Evolutionary conservation across 1,284 basidiomycete genomes (phyloP).

Genomic region (Prillingera fragicola): DNA sequence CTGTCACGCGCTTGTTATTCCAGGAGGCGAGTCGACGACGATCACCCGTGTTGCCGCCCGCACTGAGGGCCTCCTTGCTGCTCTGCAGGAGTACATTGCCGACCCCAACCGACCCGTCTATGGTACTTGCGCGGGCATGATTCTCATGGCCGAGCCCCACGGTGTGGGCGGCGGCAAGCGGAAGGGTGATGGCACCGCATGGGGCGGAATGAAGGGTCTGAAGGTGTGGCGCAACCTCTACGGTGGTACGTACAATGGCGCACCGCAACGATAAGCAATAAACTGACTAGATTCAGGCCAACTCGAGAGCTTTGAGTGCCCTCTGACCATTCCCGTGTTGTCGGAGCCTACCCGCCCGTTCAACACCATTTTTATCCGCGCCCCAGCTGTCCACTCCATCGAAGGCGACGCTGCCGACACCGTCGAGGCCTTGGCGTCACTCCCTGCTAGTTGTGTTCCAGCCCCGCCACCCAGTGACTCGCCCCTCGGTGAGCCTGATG

Average conservation of each 20-base stretch:
- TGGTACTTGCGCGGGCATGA: slow-evolving; percentile 97
- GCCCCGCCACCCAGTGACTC: slow-evolving; percentile 37
- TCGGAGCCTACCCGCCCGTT: slow-evolving; percentile 62
- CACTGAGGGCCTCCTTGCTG: slow-evolving; percentile 71
- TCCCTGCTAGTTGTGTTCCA: slow-evolving; percentile 60
- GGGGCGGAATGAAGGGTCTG: slow-evolving; percentile 70
- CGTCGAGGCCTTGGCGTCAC: slow-evolving; percentile 55
- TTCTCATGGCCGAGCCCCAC: slow-evolving; percentile 66
- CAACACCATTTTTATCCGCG: slow-evolving; percentile 89
- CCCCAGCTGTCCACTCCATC: slow-evolving; percentile 54
- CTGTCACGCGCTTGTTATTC: slow-evolving; percentile 85
- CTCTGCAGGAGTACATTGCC: slow-evolving; percentile 65
- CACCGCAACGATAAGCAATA: not conserved
- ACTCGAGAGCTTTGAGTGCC: slow-evolving; percentile 81
- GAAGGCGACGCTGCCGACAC: not conserved
- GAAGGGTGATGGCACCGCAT: slow-evolving; percentile 24
- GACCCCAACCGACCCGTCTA: slow-evolving; percentile 66
- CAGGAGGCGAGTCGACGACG: slow-evolving; percentile 88
- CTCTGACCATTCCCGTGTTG: slow-evolving; percentile 63
- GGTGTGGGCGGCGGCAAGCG: slow-evolving; percentile 65
- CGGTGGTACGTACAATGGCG: slow-evolving; percentile 63
- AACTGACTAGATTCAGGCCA: slow-evolving; percentile 30
- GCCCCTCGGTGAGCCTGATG: slow-evolving; percentile 34
- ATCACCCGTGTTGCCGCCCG: slow-evolving; percentile 74
- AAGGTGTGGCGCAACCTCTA: slow-evolving; percentile 72